Evolutionary conservation across 2,329 filamentous ascomycete species (phyloP).

Genomic region (Diaporthe helianthi): DNA sequence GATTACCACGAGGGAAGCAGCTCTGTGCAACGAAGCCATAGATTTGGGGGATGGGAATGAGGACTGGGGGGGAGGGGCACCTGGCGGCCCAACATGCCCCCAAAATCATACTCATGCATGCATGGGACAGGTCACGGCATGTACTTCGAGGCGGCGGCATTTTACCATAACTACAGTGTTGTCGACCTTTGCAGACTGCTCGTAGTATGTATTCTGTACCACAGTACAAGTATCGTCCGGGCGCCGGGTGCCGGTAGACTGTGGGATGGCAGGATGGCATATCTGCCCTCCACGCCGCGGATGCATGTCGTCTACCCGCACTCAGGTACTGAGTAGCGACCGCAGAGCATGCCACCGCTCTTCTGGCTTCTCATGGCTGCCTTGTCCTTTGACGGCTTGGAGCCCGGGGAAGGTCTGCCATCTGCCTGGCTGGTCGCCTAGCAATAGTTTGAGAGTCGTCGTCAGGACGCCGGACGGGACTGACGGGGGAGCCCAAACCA

Average conservation of each 20-base stretch:
- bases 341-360: neutral
- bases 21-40: slow-evolving; percentile 19
- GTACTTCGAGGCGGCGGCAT: slow-evolving; percentile 8
- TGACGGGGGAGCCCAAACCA: neutral
- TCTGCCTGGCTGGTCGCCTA: slow-evolving; percentile 8
- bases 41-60: slow-evolving; percentile 5
- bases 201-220: neutral
- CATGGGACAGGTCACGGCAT: slow-evolving; percentile 6
- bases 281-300: slow-evolving; percentile 12
- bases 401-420: slow-evolving; percentile 20
- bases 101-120: slow-evolving; percentile 11
- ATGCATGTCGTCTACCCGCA: slow-evolving; percentile 24
- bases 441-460: neutral
- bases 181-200: neutral
- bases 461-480: neutral
- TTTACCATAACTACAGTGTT: neutral
- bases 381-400: neutral
- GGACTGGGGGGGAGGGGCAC: neutral
- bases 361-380: slow-evolving; percentile 5
- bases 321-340: slow-evolving; percentile 25
- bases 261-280: slow-evolving; percentile 10
- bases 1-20: slow-evolving; percentile 14
- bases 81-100: slow-evolving; percentile 30
- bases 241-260: slow-evolving; percentile 20
- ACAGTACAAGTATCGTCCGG: neutral